These are phyloP conservation scores for Coemansia sp. DNA, from an alignment of 192 early-diverging fungal genomes.

Conservation along the genomic window DNA sequence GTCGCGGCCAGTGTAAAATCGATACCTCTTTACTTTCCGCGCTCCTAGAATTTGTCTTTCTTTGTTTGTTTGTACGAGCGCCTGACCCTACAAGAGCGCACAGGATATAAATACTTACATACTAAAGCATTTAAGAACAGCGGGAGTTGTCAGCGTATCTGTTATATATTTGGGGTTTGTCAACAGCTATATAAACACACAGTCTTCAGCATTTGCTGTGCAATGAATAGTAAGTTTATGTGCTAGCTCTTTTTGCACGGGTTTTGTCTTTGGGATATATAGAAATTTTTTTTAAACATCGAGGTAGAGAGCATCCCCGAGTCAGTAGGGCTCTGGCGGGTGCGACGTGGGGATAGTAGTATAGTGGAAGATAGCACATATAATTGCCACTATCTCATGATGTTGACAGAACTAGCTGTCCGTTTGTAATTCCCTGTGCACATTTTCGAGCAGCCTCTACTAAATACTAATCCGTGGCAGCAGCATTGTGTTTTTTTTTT, in stretches of 20 bases:
- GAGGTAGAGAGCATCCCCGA: background rate
- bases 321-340: background rate
- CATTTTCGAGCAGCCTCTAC: background rate
- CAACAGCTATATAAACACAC: background rate
- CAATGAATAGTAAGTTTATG: conserved; percentile 34
- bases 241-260: background rate
- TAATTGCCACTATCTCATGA: background rate
- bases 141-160: background rate
- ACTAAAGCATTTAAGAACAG: background rate
- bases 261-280: background rate
- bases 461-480: background rate
- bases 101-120: background rate
- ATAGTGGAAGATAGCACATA: conserved; percentile 1
- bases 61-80: background rate
- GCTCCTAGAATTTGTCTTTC: background rate
- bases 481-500: background rate
- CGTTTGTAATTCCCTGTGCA: background rate
- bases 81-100: background rate
- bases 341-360: background rate
- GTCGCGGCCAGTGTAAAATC: background rate
- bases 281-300: background rate
- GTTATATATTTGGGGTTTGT: background rate
- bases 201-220: background rate
- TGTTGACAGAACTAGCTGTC: background rate
- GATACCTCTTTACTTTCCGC: background rate